Conservation (phyloP, 169 alveolate species). For the Eimeria maxima region DNA sequence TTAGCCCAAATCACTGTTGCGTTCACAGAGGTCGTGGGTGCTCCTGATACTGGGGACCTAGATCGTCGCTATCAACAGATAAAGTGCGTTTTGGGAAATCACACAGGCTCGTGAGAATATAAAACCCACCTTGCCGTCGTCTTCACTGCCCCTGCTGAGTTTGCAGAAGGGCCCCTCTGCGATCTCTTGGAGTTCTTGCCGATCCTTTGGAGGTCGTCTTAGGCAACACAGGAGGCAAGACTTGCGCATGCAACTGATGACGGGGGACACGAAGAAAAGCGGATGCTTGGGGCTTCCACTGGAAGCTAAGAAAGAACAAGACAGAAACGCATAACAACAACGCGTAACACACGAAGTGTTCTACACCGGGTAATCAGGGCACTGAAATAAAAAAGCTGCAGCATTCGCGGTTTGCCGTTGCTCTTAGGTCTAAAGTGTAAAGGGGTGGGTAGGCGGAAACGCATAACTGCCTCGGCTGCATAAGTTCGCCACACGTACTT, state of each 20-base stretch:
- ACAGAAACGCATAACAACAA: too few relatives aligned
- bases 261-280: conserved; percentile 1
- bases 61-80: not conserved
- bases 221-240: not conserved
- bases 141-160: conserved; percentile 6
- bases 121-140: not conserved
- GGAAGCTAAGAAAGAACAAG: conserved; percentile 30
- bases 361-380: not conserved
- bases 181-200: not conserved
- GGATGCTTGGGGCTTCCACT: conserved; percentile 45
- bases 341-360: not conserved
- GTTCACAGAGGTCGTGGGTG: not conserved
- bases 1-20: not conserved
- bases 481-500: not conserved
- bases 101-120: not conserved
- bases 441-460: not conserved
- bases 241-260: not conserved
- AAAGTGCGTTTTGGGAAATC: not conserved
- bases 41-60: not conserved
- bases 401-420: not conserved
- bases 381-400: not conserved
- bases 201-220: not conserved
- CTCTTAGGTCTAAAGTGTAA: not conserved
- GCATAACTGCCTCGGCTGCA: not conserved
- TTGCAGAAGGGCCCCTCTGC: not conserved